Evolutionary conservation across 2,329 filamentous ascomycete species (phyloP), one percentile per base, ranked within the genome.

Genomic region (Aspergillus proliferans): DNA sequence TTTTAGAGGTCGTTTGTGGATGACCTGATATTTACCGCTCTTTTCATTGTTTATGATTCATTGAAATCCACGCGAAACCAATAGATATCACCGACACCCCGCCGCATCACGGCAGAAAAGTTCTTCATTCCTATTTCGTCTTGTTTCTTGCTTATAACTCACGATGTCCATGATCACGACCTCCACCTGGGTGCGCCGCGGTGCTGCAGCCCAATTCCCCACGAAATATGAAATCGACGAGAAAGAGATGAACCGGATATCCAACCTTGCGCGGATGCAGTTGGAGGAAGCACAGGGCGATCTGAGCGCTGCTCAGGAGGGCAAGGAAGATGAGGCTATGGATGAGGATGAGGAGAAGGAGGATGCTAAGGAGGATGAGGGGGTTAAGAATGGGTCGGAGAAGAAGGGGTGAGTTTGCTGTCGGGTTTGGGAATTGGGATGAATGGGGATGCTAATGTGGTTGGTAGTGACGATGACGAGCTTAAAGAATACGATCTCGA

Each of bases 401-500:
- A 57, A 62, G 12, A 61, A 26, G 41, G 21, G 1, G 41, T 43
- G 41, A 43, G 26, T 43, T 43, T 22, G 34, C 3, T 38, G n/a
- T 38, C 14, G n/a, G n/a, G n/a, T 6, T 38, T 5, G 10, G 8
- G 6, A 3, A 1, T 19, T 39, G 19, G 15, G 15, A 19, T 10
- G 9, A 19, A 12, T 22, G 38, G 18, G 7, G 18, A 12, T 40
- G 38, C 34, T 40, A 19, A 43, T 8, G 14, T 26, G 34, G 38
- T 45, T 43, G 26, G 7, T 43, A 22, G 52, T 28, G 36, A 38
- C 10, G 43, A 86, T 55, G 89, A 95, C 64, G 88, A 94, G 66
- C 78, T 98, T 45, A 93, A 92, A 71, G 90, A 98, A 71, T 98
- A 96, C 71, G 86, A 98, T 65, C 80, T 98, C 47, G 92, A 97